Conservation (phyloP, 495 filamentous ascomycete genomes). For the Daldinia childiae region DNA sequence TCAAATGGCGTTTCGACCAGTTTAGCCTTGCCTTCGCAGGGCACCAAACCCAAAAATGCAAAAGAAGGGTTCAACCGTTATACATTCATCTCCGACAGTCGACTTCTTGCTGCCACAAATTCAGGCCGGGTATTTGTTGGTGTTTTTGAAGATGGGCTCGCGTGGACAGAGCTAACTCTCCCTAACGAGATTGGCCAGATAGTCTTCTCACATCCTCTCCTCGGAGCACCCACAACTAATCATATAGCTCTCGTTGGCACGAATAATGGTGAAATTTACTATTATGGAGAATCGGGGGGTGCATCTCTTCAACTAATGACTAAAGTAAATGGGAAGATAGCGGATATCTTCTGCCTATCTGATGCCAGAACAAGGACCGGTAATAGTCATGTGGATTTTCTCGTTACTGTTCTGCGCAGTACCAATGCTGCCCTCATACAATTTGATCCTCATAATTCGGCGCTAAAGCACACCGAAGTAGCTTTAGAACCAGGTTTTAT, state of each 20-base stretch:
- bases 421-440: constrained; percentile 37
- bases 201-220: constrained; percentile 44
- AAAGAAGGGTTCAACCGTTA: constrained; percentile 70
- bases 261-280: constrained; percentile 61
- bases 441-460: constrained; percentile 34
- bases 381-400: constrained; percentile 11
- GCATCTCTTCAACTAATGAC: constrained; percentile 42
- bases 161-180: constrained; percentile 54
- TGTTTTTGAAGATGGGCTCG: constrained; percentile 38
- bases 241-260: constrained; percentile 63
- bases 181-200: constrained; percentile 45
- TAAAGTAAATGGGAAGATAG: constrained; percentile 60
- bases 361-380: constrained; percentile 5
- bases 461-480: constrained; percentile 26
- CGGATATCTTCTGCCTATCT: constrained; percentile 56
- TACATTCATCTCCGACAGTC: constrained; percentile 66
- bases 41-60: constrained; percentile 39
- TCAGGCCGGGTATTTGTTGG: constrained; percentile 69
- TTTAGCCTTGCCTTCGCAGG: background rate
- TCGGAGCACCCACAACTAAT: constrained; percentile 25
- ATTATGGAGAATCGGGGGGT: constrained; percentile 49
- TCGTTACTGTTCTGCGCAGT: constrained; percentile 40
- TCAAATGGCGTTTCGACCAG: background rate
- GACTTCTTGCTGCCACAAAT: constrained; percentile 67
- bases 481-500: constrained; percentile 47